A percentile compares a stretch with the other conserved stretches of the same genome.
These are phyloP conservation scores for Starmerella sp. DNA, from an alignment of 805 yeast species.

Conservation along the genomic window DNA sequence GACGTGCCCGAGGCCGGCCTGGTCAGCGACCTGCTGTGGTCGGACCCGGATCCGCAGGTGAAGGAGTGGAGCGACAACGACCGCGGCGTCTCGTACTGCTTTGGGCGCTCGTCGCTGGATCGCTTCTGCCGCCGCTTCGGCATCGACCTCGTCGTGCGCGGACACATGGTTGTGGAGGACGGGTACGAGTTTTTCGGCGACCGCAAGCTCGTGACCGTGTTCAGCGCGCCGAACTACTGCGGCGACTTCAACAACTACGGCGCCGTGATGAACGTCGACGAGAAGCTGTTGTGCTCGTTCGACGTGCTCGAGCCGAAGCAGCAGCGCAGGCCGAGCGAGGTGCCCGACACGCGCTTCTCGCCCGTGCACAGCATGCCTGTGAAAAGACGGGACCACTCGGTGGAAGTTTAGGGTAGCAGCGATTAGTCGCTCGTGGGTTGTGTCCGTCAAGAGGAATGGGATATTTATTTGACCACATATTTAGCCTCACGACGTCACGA, in stretches of 20 bases:
- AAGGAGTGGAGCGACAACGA: constrained; percentile 84
- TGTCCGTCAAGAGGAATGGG: background rate
- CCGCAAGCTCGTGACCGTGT: constrained; percentile 57
- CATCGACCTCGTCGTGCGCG: constrained; percentile 70
- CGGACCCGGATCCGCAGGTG: constrained; percentile 71
- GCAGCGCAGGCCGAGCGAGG: background rate
- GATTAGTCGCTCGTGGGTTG: background rate
- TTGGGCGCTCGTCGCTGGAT: constrained; percentile 65
- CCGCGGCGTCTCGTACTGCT: constrained; percentile 71
- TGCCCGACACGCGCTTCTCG: background rate
- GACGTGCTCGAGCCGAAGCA: constrained; percentile 72
- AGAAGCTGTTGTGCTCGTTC: constrained; percentile 81
- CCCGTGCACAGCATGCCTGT: background rate
- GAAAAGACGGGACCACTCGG: background rate
- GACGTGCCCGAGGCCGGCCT: constrained; percentile 77
- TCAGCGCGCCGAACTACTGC: constrained; percentile 66
- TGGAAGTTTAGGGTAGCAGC: background rate
- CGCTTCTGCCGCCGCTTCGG: constrained; percentile 60
- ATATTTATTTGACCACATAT: background rate
- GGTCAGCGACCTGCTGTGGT: constrained; percentile 67
- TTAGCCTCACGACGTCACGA: constrained; percentile 3
- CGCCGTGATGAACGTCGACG: constrained; percentile 93
- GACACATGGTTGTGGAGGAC: constrained; percentile 80
- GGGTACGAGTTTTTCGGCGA: constrained; percentile 69
- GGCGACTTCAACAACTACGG: constrained; percentile 89